These are phyloP conservation scores for Microbotryomycetes sp. DNA, from an alignment of 1,284 basidiomycete species.

Conservation along the genomic window DNA sequence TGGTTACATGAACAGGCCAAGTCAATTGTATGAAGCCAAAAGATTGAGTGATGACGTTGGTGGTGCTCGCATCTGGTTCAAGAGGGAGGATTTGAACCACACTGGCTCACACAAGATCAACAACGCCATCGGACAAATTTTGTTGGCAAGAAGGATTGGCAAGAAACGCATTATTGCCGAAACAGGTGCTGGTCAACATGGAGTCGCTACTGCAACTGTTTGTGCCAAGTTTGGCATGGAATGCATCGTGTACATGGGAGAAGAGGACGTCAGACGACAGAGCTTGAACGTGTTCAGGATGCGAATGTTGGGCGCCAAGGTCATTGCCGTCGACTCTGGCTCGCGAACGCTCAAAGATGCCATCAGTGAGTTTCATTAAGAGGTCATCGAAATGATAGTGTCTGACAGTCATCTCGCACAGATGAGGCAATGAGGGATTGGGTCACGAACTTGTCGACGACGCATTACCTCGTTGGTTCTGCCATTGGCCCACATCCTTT, in stretches of 20 bases:
- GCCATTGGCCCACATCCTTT: slow-evolving; percentile 98
- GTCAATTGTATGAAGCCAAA: slow-evolving; percentile 65
- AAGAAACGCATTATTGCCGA: slow-evolving; percentile 98
- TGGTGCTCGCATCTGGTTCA: slow-evolving; percentile 95
- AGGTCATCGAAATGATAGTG: background rate
- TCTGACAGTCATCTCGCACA: slow-evolving; percentile 1
- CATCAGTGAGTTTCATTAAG: slow-evolving; percentile 53
- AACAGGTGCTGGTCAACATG: slow-evolving; percentile 97
- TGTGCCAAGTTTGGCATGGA: slow-evolving; percentile 95
- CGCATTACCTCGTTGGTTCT: slow-evolving; percentile 95
- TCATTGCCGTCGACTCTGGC: slow-evolving; percentile 88
- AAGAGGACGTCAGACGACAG: slow-evolving; percentile 94
- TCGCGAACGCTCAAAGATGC: slow-evolving; percentile 96
- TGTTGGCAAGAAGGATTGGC: slow-evolving; percentile 84
- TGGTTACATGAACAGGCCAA: slow-evolving; percentile 79
- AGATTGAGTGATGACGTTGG: slow-evolving; percentile 67
- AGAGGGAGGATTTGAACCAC: slow-evolving; percentile 91
- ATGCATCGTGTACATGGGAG: slow-evolving; percentile 96
- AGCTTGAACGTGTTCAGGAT: slow-evolving; percentile 97
- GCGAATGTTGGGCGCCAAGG: slow-evolving; percentile 90
- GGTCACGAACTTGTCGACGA: slow-evolving; percentile 81
- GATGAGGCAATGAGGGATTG: slow-evolving; percentile 94
- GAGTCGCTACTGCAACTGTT: slow-evolving; percentile 95
- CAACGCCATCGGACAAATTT: slow-evolving; percentile 53
- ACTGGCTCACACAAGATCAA: slow-evolving; percentile 81